Percentiles rank a stretch among this genome's conserved stretches.
Conservation (phyloP, 345 rosid species). For the Heritiera littoralis region DNA sequence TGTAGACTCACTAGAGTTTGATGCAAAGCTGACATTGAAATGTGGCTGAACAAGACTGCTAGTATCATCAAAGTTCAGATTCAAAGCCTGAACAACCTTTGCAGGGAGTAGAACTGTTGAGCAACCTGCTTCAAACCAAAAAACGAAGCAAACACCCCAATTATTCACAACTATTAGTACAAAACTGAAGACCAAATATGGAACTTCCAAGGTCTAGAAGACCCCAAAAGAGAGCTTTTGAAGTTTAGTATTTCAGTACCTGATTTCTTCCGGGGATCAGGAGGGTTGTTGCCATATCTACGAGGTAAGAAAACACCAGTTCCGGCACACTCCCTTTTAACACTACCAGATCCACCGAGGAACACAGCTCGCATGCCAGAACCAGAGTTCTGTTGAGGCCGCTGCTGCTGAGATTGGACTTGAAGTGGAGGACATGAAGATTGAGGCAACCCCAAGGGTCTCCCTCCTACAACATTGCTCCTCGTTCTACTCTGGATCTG, state of each 20-base stretch:
- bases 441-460: constrained; percentile 28
- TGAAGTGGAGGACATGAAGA: constrained; percentile 48
- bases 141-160: background rate
- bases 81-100: constrained; percentile 59
- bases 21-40: constrained; percentile 23
- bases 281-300: constrained; percentile 27
- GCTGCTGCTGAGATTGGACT: constrained; percentile 18
- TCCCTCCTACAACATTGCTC: background rate
- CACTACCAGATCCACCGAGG: constrained; percentile 37
- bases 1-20: constrained; percentile 34
- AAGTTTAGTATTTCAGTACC: constrained; percentile 34
- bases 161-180: background rate
- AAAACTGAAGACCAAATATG: background rate
- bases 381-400: background rate
- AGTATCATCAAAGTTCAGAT: constrained; percentile 37
- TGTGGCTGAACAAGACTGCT: constrained; percentile 31
- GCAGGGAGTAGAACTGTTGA: constrained; percentile 47
- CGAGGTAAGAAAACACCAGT: constrained; percentile 95
- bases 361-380: constrained; percentile 31
- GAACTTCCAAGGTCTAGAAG: background rate
- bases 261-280: constrained; percentile 55
- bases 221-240: background rate
- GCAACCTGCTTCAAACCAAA: constrained; percentile 22
- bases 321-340: constrained; percentile 53
- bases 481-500: constrained; percentile 36